phyloP scores from a whole-genome alignment of 2,329 filamentous ascomycete species.

The Sporothrix variecibatus region DNA sequence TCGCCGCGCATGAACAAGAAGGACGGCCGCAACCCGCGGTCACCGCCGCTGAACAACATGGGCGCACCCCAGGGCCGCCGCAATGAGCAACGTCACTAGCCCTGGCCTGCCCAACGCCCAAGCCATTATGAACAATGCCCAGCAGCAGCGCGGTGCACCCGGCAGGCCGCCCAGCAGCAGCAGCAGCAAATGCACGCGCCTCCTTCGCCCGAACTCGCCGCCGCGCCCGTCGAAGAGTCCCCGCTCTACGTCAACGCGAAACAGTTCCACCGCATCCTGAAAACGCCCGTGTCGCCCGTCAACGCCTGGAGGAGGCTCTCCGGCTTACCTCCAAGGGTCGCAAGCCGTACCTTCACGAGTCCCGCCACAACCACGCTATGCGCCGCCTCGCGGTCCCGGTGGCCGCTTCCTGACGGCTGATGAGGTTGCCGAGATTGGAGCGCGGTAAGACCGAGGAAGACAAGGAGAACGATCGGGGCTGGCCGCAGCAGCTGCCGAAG shows the following conservation, averaged over 20 bases:
- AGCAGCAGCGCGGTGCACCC: slow-evolving; percentile 46
- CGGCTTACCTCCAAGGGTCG: slow-evolving; percentile 91
- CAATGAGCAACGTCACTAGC: slow-evolving; percentile 76
- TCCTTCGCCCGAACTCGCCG: slow-evolving; percentile 77
- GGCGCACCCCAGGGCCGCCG: slow-evolving; percentile 56
- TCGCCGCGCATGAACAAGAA: slow-evolving; percentile 81
- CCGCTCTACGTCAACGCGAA: slow-evolving; percentile 98
- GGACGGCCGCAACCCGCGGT: slow-evolving; percentile 71
- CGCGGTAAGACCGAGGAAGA: slow-evolving; percentile 55
- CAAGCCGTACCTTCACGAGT: slow-evolving; percentile 97
- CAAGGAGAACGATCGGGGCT: slow-evolving; percentile 40
- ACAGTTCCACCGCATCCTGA: slow-evolving; percentile 96
- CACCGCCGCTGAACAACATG: slow-evolving; percentile 70
- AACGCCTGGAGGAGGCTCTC: slow-evolving; percentile 89
- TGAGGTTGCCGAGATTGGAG: slow-evolving; percentile 91
- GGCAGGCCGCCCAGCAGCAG: slow-evolving; percentile 60
- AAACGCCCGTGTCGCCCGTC: slow-evolving; percentile 83
- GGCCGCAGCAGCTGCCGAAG: slow-evolving; percentile 31
- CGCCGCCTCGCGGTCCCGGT: slow-evolving; percentile 88
- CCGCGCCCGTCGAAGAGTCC: slow-evolving; percentile 77
- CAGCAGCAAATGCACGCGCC: slow-evolving; percentile 68
- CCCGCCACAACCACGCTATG: slow-evolving; percentile 98
- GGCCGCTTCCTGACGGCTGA: slow-evolving; percentile 95
- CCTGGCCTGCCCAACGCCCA: slow-evolving; percentile 73
- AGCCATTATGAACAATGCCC: slow-evolving; percentile 72